Percentiles rank a stretch among this genome's conserved stretches.
phyloP scores from a whole-genome alignment of 768 basidiomycete genomes.

The Tylopilus felleus region DNA sequence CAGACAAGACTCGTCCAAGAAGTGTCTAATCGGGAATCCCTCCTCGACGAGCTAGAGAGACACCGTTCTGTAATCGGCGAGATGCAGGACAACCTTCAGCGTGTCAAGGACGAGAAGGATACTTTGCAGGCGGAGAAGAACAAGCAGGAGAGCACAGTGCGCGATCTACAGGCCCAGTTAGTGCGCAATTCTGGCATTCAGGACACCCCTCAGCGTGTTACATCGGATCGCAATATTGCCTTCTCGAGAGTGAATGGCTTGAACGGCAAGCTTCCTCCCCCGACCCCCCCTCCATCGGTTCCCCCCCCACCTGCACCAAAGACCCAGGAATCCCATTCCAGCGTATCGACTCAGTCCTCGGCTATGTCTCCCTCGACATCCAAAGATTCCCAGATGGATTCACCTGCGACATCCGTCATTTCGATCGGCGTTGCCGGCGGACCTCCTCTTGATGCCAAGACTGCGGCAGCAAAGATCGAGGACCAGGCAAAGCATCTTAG shows the following conservation, averaged over 20 bases:
- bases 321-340: slow-evolving; percentile 48
- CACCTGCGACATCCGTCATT: slow-evolving; percentile 59
- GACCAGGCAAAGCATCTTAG: slow-evolving; percentile 72
- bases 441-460: slow-evolving; percentile 51
- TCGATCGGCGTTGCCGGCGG: slow-evolving; percentile 38
- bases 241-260: slow-evolving; percentile 60
- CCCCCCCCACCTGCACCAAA: slow-evolving; percentile 79
- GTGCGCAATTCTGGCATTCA: slow-evolving; percentile 45
- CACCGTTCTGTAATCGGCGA: slow-evolving; percentile 76
- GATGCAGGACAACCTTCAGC: slow-evolving; percentile 72
- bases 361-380: slow-evolving; percentile 55
- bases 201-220: slow-evolving; percentile 48
- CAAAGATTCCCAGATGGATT: slow-evolving; percentile 69
- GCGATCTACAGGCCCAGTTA: slow-evolving; percentile 75
- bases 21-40: slow-evolving; percentile 69
- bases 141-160: slow-evolving; percentile 63
- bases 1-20: slow-evolving; percentile 65
- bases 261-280: slow-evolving; percentile 78
- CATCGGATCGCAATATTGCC: slow-evolving; percentile 49
- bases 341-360: slow-evolving; percentile 61
- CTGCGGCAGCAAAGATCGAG: slow-evolving; percentile 52
- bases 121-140: slow-evolving; percentile 67
- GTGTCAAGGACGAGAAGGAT: slow-evolving; percentile 81
- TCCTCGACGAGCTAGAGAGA: slow-evolving; percentile 71
- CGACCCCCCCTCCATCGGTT: slow-evolving; percentile 77